Evolutionary conservation across 306 rosid genomes (phyloP).

Genomic region (Prunus mira): DNA sequence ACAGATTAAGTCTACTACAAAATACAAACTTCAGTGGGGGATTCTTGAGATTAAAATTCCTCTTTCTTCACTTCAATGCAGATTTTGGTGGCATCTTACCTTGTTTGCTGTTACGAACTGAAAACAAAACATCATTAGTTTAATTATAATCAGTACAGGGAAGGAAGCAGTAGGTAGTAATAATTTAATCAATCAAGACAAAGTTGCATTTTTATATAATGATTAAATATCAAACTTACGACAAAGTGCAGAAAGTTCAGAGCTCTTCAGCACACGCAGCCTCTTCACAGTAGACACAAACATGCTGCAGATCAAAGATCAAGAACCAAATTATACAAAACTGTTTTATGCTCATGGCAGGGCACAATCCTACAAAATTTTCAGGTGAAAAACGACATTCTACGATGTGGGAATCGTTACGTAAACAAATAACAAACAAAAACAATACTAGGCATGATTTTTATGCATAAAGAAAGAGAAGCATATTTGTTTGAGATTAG

Average conservation of each 20-base stretch:
- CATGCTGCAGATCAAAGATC: conserved; percentile 57
- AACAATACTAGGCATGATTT: not conserved
- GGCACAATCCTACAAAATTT: not conserved
- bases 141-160: not conserved
- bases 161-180: not conserved
- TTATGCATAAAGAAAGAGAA: not conserved
- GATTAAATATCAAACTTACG: conserved; percentile 39
- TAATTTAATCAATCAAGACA: not conserved
- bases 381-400: conserved; percentile 3
- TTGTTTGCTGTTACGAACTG: conserved; percentile 46
- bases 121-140: not conserved
- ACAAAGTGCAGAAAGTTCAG: conserved; percentile 62
- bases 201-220: not conserved
- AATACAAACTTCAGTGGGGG: conserved; percentile 19
- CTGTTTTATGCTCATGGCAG: not conserved
- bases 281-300: conserved; percentile 83
- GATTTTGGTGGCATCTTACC: conserved; percentile 30
- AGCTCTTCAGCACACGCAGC: conserved; percentile 78
- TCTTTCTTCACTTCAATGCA: conserved; percentile 30
- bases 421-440: not conserved
- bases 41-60: conserved; percentile 13
- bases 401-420: not conserved
- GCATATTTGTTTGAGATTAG: conserved; percentile 13
- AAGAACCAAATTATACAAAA: not conserved
- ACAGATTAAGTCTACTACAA: conserved; percentile 25